Conservation (phyloP, 2,329 filamentous ascomycete genomes). For the Grosmannia huntii region DNA sequence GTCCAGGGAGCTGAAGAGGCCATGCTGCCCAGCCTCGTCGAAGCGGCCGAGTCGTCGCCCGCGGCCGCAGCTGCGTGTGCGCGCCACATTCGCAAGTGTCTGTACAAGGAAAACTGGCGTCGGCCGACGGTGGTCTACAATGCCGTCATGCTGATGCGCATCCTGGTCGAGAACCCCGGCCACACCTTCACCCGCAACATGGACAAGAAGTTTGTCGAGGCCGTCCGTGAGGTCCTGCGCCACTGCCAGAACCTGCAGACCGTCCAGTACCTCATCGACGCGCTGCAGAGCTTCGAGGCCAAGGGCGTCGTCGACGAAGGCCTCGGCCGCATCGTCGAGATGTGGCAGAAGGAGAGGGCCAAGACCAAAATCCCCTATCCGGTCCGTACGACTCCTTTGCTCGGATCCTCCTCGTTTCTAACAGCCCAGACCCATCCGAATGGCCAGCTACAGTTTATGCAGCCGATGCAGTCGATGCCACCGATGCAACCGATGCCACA, state of each 20-base stretch:
- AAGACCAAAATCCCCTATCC: conserved; percentile 37
- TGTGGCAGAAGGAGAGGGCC: conserved; percentile 85
- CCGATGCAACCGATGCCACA: background rate
- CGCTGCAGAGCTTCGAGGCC: conserved; percentile 62
- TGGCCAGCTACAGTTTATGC: background rate
- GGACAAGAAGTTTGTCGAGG: conserved; percentile 70
- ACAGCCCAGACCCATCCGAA: background rate
- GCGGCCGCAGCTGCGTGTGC: conserved; percentile 72
- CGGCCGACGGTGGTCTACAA: conserved; percentile 78
- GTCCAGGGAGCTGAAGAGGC: conserved; percentile 74
- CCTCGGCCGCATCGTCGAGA: conserved; percentile 55
- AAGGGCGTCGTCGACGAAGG: conserved; percentile 65
- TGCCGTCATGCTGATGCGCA: conserved; percentile 87
- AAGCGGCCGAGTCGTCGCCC: conserved; percentile 85
- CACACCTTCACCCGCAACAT: conserved; percentile 82
- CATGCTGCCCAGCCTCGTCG: conserved; percentile 85
- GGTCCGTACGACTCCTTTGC: background rate
- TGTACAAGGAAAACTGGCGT: conserved; percentile 57
- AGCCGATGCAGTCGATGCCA: background rate
- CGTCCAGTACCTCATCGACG: conserved; percentile 77
- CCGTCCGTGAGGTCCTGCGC: conserved; percentile 62
- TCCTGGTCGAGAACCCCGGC: conserved; percentile 84
- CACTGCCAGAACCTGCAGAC: conserved; percentile 61
- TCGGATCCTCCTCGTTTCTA: background rate
- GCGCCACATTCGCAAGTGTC: conserved; percentile 65